Base-by-base conservation (phyloP, 2,329 filamentous ascomycete species). In the Aspergillus brasiliensis region DNA sequence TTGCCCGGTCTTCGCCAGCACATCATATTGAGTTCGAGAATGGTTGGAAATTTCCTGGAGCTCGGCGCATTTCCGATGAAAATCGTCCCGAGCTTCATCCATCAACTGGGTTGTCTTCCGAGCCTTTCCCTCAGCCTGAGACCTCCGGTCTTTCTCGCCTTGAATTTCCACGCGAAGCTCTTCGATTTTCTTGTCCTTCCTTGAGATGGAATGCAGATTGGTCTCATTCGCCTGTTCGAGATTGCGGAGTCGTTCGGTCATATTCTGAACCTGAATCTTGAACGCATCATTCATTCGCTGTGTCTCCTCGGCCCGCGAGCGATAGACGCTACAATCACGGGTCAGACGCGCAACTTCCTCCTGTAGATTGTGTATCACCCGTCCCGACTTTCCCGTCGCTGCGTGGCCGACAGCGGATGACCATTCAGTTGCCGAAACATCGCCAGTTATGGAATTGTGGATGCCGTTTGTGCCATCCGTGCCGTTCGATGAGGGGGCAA, bases 351-450 rank as follows among this genome's bases (percentile, higher is more conserved):
- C 80, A 60, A 82, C 82, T 49, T 82, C 80, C 62, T 79, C 79
- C 67, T 82, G 80, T 34, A 82, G 69, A 58, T 79, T 78, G 61
- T 82, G 80, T 56, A 82, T 82, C 19, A 82, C 80, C 37, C 80
- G 77, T 27, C 80, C 80, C 2, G 80, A 82, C 67, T 82, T 82
- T 40, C 80, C 80, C 7, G 77, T 79, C 23, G 78, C 76, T 37
- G 80, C 80, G 61, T 81, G 79, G 11, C 80, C 80, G 27, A 82
- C 79, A 2, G 80, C 80, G 1, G 80, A 78, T 10, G 78, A 82
- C 80, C 80, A 82, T 70, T 80, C 77, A n/a, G 71, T 62, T 19
- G 64, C 54, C 23, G 70, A 58, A 17, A 67, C 54, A 49, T 76
- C 74, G 57, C 65, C 67, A 63, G 73, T 71, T 13, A 67, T 66